Conservation (phyloP, 2,329 filamentous ascomycete species). For the Neonectria ditissima region DNA sequence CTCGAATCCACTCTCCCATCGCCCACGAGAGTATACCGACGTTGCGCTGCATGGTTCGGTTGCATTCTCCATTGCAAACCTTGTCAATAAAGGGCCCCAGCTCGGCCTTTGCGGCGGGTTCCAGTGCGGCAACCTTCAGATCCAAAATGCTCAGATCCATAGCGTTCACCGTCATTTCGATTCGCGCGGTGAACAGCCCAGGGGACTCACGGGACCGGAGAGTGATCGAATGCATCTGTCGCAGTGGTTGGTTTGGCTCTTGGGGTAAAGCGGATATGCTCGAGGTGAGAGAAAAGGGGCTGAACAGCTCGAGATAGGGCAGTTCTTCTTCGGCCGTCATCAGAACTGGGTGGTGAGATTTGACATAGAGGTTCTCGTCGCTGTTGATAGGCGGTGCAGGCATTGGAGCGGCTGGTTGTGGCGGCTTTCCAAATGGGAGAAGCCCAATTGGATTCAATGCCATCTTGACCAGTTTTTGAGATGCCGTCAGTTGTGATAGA, state of each 20-base stretch:
- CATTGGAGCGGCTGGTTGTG: constrained; percentile 42
- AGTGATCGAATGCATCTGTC: constrained; percentile 69
- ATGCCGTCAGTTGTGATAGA: constrained; percentile 43
- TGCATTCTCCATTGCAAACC: constrained; percentile 52
- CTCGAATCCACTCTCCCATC: constrained; percentile 74
- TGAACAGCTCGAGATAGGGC: constrained; percentile 78
- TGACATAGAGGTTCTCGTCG: constrained; percentile 55
- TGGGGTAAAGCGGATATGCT: constrained; percentile 60
- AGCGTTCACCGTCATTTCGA: constrained; percentile 71
- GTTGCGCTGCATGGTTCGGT: constrained; percentile 66
- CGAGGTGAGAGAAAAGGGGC: constrained; percentile 72
- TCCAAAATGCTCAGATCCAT: constrained; percentile 62
- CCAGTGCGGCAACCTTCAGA: constrained; percentile 66
- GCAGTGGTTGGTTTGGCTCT: constrained; percentile 48
- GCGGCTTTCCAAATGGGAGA: constrained; percentile 61
- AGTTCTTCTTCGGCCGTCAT: constrained; percentile 74
- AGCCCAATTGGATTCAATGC: constrained; percentile 65
- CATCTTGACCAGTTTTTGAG: constrained; percentile 59
- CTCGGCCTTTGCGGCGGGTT: constrained; percentile 69
- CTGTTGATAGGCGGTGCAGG: constrained; percentile 41
- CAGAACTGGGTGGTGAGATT: constrained; percentile 73
- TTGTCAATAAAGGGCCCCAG: constrained; percentile 65
- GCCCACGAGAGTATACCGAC: constrained; percentile 73
- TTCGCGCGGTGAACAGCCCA: constrained; percentile 67
- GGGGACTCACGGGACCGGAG: constrained; percentile 55